Percentiles rank a stretch among this genome's conserved stretches.
These are phyloP conservation scores for Tuber borchii DNA, from an alignment of 495 filamentous ascomycete genomes.

Conservation along the genomic window DNA sequence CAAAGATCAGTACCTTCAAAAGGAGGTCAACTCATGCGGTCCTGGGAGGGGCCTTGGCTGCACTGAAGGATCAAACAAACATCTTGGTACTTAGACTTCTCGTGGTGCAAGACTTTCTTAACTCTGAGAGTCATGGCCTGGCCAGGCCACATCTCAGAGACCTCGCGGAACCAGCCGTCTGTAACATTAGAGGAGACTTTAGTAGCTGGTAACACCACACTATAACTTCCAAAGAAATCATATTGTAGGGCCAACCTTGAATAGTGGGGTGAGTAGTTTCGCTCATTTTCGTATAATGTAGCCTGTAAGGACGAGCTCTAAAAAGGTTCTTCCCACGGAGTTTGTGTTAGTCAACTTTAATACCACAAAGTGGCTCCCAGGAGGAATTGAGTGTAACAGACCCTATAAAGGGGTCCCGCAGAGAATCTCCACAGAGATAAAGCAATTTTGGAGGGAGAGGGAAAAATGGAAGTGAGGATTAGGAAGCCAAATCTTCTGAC, in stretches of 20 bases:
- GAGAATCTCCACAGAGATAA: background rate
- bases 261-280: slow-evolving; percentile 58
- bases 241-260: slow-evolving; percentile 45
- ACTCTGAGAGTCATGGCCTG: slow-evolving; percentile 98
- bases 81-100: slow-evolving; percentile 98
- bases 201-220: slow-evolving; percentile 3
- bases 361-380: background rate
- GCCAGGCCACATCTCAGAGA: slow-evolving; percentile 96
- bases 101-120: slow-evolving; percentile 94
- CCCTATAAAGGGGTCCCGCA: background rate
- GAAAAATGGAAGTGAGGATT: background rate
- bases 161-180: slow-evolving; percentile 99
- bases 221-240: background rate
- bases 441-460: background rate
- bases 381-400: slow-evolving; percentile 3
- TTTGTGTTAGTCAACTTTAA: background rate
- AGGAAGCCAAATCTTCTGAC: background rate
- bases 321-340: background rate
- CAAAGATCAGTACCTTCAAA: slow-evolving; percentile 65
- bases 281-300: slow-evolving; percentile 39
- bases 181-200: slow-evolving; percentile 5
- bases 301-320: background rate
- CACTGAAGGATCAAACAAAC: slow-evolving; percentile 46
- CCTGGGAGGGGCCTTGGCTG: background rate
- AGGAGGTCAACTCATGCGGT: background rate